Evolutionary conservation across 1,284 basidiomycete species (phyloP).

Genomic region (Schizopora paradoxa): DNA sequence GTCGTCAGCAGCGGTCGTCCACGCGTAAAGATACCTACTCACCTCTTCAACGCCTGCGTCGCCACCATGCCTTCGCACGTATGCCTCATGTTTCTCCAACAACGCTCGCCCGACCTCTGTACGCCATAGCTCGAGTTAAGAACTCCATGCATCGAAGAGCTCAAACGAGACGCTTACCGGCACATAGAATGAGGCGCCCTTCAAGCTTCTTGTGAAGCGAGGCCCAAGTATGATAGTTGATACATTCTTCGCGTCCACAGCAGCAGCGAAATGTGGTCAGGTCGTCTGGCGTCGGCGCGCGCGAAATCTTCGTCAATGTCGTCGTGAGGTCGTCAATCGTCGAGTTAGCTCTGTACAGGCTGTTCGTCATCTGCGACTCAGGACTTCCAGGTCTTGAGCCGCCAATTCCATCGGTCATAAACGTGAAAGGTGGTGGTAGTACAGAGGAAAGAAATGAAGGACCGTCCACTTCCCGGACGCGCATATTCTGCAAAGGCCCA

Average conservation of each 20-base stretch:
- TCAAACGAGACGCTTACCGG: conserved; percentile 49
- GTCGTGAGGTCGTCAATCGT: conserved; percentile 75
- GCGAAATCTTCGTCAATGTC: conserved; percentile 65
- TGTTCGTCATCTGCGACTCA: conserved; percentile 51
- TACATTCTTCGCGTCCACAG: conserved; percentile 61
- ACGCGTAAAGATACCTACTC: background rate
- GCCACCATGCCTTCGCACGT: conserved; percentile 69
- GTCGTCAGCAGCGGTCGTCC: background rate
- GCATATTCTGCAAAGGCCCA: too few species aligned
- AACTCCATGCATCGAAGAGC: background rate
- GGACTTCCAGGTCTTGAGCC: conserved; percentile 38
- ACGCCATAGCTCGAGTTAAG: background rate
- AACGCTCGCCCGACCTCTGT: conserved; percentile 90
- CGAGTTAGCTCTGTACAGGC: conserved; percentile 38
- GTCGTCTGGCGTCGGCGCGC: conserved; percentile 62
- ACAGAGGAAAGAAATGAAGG: too few species aligned
- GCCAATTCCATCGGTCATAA: too few species aligned
- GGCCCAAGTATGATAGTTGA: conserved; percentile 59
- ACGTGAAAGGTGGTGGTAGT: too few species aligned
- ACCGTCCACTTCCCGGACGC: too few species aligned
- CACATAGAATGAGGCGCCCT: conserved; percentile 73
- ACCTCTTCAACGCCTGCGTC: conserved; percentile 26
- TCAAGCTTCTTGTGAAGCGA: conserved; percentile 65
- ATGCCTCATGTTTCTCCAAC: conserved; percentile 81
- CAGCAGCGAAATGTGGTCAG: conserved; percentile 50